Evolutionary conservation across 192 early-diverging fungal genomes (phyloP), one percentile per base, ranked within the genome.

Genomic region (Podila verticillata): DNA sequence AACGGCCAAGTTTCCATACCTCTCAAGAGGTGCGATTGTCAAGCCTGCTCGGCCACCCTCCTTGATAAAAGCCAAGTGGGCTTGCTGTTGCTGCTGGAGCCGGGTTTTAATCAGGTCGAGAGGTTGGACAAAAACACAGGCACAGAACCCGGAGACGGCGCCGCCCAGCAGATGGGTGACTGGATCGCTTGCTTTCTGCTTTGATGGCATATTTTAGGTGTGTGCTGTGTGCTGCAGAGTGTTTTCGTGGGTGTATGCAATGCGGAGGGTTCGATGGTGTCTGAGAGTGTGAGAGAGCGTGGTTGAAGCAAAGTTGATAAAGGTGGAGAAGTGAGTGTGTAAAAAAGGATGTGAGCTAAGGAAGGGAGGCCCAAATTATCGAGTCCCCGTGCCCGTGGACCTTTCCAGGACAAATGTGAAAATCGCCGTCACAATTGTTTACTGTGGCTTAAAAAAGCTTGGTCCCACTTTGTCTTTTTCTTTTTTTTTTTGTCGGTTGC

Each of bases 61-160:
- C 35, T 72, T 77, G 32, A 89, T 61, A 67, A 89, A 86, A 5
- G 84, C 84, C n/a, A 85, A 71, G 66, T 88, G 86, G 48, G 85
- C 82, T 65, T 90, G 87, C 58, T 82, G 74, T 69, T 88, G 84
- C 68, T 93, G 92, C 64, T 95, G 93, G 22, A 95, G 69, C 0
- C 94, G 89, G 0, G 94, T 95, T 68, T 95, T 95, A 65, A 95
- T 73, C 47, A 98, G 84, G 78, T 98, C 96, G 28, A 98, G 89
- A 0, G 96, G 96, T 78, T 98, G 96, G 34, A 98, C 86, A 39
- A 91, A 64, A 22, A 94, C 77, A 51, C 96, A 96, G 17, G 94
- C 90, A 9, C 89, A 83, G 49, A 96, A 72, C 13, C 95, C 95
- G 4, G 93, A 93, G 15, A 94, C 32, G 0, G 90, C 95, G 1